Base-by-base conservation (phyloP, 495 filamentous ascomycete species). In the Bacidia rubella region DNA sequence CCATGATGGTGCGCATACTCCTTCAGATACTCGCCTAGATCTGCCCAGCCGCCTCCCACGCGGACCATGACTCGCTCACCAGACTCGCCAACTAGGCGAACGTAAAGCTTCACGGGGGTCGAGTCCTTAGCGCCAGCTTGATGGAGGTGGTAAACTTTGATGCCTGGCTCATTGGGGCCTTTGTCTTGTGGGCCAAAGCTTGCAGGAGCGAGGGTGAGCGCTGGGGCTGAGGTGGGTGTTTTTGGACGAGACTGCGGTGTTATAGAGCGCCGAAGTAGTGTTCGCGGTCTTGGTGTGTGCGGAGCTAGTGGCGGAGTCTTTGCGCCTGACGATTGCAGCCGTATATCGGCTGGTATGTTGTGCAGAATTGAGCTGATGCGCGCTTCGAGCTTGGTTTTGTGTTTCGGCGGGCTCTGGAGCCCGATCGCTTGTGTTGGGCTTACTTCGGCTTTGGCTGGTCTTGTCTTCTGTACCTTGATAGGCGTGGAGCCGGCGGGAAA, bases 41-140 rank as follows among this genome's bases (percentile, higher is more conserved):
- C 92, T 12, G 88, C 86, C 92, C 92, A 98, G 32, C 92, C 92
- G 53, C 92, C 92, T 15, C 92, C 92, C 20, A 97, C 87, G 51
- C 92, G 83, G 9, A 96, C 93, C 89, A 98, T 96, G 42, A 97
- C 89, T 24, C 92, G 79, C 64, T 95, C 87, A n/a, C 84, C 83
- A 25, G 79, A 73, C 64, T 93, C 87, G 32, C 92, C 92, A 1
- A 98, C 88, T 12, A 87, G 80, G 0, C 92, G 83, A 23, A 97
- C 87, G 62, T 90, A 92, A 1, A 98, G 76, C 65, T 95, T 96
- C 56, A 92, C 89, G 0, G 92, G 92, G 23, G 83, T 75, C 23
- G 47, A 19, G 54, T 88, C 79, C 42, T 86, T 86, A 26, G 82
- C 85, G 17, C 41, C 41, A 39, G 79, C 75, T 29, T 88, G 82